These are phyloP conservation scores for Dactylis glomerata DNA, from an alignment of 176 grass and related monocot species.

Conservation along the genomic window DNA sequence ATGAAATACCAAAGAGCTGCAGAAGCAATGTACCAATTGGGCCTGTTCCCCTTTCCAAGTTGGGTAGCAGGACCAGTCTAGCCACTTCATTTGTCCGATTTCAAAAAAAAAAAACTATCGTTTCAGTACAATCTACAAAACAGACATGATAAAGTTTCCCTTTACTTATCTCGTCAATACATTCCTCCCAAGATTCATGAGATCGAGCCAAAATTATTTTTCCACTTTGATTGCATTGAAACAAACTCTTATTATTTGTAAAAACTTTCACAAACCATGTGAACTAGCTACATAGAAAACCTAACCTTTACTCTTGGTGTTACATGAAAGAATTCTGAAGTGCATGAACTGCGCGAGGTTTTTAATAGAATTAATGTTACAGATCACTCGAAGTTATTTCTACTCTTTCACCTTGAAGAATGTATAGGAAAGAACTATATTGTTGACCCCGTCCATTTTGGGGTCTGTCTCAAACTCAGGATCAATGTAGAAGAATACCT, in stretches of 20 bases:
- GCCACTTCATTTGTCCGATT: not conserved
- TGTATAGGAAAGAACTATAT: slow-evolving; percentile 93
- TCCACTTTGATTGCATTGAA: not conserved
- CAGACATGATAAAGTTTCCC: not conserved
- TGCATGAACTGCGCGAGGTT: not conserved
- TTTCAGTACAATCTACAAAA: not conserved
- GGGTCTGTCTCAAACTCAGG: slow-evolving; percentile 96
- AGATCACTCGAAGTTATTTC: not conserved
- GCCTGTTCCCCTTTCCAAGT: not conserved
- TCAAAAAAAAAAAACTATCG: not conserved
- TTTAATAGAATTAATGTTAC: not conserved
- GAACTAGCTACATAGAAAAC: not conserved
- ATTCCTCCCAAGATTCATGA: not conserved
- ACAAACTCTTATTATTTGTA: slow-evolving; percentile 25
- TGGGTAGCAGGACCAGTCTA: too few species aligned
- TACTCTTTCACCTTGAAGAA: slow-evolving; percentile 92
- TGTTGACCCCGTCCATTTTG: slow-evolving; percentile 95
- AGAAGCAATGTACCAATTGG: not conserved
- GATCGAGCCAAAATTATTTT: not conserved
- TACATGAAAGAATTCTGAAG: not conserved
- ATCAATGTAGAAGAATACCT: slow-evolving; percentile 99
- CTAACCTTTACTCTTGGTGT: not conserved
- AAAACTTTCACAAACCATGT: not conserved
- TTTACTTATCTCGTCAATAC: not conserved
- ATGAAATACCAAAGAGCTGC: too few species aligned